phyloP scores from a whole-genome alignment of 2,329 filamentous ascomycete species.

The Rhinocladiella mackenziei region DNA sequence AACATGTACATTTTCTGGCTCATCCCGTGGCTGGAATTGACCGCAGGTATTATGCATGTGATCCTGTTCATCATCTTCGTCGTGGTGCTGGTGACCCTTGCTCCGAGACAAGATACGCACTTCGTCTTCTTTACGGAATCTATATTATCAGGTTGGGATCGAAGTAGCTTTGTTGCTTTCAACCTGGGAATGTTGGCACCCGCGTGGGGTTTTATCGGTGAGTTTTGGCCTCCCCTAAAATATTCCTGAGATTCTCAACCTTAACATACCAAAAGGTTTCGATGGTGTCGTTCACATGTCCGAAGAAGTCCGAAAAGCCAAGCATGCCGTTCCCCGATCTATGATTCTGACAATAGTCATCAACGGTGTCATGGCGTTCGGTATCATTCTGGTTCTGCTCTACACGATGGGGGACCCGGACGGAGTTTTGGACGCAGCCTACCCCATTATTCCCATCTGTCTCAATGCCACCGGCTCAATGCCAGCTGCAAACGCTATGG shows the following conservation, averaged over 20 bases:
- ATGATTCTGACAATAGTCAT: conserved; percentile 44
- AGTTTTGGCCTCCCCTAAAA: no score
- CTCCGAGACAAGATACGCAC: conserved; percentile 33
- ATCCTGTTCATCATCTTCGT: conserved; percentile 38
- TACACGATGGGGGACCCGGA: conserved; percentile 44
- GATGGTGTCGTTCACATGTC: conserved; percentile 48
- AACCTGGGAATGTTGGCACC: conserved; percentile 39
- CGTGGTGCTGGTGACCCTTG: conserved; percentile 34
- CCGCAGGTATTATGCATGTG: conserved; percentile 37
- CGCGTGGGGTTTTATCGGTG: conserved; percentile 35
- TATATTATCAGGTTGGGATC: conserved; percentile 34
- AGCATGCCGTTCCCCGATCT: conserved; percentile 45
- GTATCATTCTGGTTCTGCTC: conserved; percentile 41
- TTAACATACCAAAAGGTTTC: conserved; percentile 35
- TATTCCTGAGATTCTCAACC: no score
- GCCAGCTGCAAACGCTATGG: conserved; percentile 40
- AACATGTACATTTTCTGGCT: conserved; percentile 35
- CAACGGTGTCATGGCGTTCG: conserved; percentile 43
- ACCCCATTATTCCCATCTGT: conserved; percentile 45
- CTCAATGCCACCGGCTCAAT: conserved; percentile 41
- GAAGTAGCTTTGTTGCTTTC: conserved; percentile 35
- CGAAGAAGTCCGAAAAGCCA: conserved; percentile 44
- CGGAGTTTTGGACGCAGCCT: conserved; percentile 33
- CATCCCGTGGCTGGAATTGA: conserved; percentile 41
- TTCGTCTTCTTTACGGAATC: conserved; percentile 34